phyloP scores from a whole-genome alignment of 257 asterid species.

The Agastache rugosa region DNA sequence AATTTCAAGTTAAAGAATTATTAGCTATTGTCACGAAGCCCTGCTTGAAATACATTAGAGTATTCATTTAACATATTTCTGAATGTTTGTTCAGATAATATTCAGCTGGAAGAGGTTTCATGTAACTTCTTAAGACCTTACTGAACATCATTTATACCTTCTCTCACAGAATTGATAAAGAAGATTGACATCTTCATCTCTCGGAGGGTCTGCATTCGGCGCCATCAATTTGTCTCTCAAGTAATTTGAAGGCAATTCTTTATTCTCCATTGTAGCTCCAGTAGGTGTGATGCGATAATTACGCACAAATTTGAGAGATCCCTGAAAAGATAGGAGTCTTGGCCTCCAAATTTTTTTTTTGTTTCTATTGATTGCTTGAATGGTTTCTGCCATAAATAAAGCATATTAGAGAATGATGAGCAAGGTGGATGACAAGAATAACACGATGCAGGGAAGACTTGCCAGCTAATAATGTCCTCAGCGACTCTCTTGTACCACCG shows the following conservation, averaged over 20 bases:
- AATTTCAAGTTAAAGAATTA: not conserved
- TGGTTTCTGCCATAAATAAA: constrained; percentile 46
- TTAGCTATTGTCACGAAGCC: constrained; percentile 14
- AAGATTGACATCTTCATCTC: constrained; percentile 57
- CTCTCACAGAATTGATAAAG: constrained; percentile 71
- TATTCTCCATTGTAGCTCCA: constrained; percentile 59
- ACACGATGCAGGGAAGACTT: constrained; percentile 32
- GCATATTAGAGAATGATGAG: constrained; percentile 21
- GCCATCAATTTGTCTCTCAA: constrained; percentile 65
- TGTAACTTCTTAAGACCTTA: not conserved
- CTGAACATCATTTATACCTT: constrained; percentile 54
- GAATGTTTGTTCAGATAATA: constrained; percentile 8
- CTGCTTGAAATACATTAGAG: constrained; percentile 6
- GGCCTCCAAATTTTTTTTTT: constrained; percentile 41
- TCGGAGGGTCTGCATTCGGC: constrained; percentile 82
- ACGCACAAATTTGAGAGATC: constrained; percentile 53
- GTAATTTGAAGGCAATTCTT: constrained; percentile 60
- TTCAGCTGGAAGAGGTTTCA: constrained; percentile 1
- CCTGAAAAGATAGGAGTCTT: constrained; percentile 46
- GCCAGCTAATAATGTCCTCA: constrained; percentile 51
- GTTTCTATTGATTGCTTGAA: constrained; percentile 40
- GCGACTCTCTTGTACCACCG: constrained; percentile 45
- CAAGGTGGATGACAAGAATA: constrained; percentile 4
- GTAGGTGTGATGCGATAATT: constrained; percentile 64
- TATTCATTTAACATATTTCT: constrained; percentile 11